Base-by-base conservation (phyloP, 495 filamentous ascomycete genomes). In the Parathielavia appendiculata region DNA sequence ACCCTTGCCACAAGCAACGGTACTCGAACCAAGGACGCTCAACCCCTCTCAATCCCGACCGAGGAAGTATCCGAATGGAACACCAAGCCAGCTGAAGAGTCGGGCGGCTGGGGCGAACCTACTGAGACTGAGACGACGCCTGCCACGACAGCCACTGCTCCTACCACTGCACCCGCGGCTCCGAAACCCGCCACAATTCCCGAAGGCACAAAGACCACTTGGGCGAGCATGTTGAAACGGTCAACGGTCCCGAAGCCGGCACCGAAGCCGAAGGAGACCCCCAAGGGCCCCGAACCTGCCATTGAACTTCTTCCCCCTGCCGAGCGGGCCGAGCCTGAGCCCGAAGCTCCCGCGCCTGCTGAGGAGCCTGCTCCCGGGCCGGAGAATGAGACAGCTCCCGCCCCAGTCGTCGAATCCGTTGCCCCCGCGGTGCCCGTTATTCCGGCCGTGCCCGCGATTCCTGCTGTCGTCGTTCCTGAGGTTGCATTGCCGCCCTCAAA, bases 401-500 rank as follows among this genome's bases (percentile, higher is more conserved):
- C 56, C 23, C 59, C 67, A 22, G 49, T 57, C 5, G 51, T 54
- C n/a, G 51, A 60, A 4, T 55, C 54, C 11, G 49, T 48, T 10
- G 20, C 51, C 8, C 58, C 62, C 19, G 50, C 38, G 6, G 49
- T 54, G 12, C 62, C 60, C 20, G 38, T 60, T 26, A 43, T 59
- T 5, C 62, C 62, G 20, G 63, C 65, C 13, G 66, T 69, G 0
- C 65, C 54, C 10, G 73, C 70, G 11, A 17, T 68, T 3, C 67
- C 69, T n/a, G 59, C 66, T 51, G 67, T 75, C n/a, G 71, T 73
- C 40, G 71, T 77, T 22, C 81, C 84, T 52, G 76, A 82, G 51
- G 70, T 78, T 12, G 71, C 77, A 23, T 70, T 90, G 12, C 75
- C 80, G 30, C 85, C 88, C 8, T 81, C 88, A n/a, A 86, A 89